Conservation (phyloP, 345 rosid genomes). For the Hevea brasiliensis region DNA sequence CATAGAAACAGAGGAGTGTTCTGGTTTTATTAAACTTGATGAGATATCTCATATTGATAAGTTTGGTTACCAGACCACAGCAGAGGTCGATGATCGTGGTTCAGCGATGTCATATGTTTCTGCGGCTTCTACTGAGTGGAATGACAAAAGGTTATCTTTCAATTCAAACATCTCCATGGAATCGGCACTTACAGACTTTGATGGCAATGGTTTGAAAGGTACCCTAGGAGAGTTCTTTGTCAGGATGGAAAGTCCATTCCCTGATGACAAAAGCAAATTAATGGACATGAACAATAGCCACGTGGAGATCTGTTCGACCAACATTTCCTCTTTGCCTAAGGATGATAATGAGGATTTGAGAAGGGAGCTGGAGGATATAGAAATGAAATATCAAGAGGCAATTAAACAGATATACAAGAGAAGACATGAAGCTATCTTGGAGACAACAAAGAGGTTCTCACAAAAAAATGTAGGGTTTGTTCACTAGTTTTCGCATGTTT, state of each 20-base stretch:
- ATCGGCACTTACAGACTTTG: conserved; percentile 19
- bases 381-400: conserved; percentile 12
- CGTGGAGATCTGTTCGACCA: neutral
- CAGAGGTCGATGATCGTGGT: conserved; percentile 26
- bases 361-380: conserved; percentile 16
- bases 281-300: neutral
- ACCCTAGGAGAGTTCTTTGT: neutral
- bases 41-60: conserved; percentile 18
- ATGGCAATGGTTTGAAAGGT: conserved; percentile 9
- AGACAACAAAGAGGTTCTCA: conserved; percentile 44
- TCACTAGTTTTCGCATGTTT: conserved; percentile 12
- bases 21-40: conserved; percentile 22
- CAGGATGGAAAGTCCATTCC: conserved; percentile 11
- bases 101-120: conserved; percentile 47
- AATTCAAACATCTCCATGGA: conserved; percentile 35
- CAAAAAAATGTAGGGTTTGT: conserved; percentile 34
- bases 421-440: conserved; percentile 23
- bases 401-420: conserved; percentile 9
- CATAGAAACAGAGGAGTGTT: conserved; percentile 15
- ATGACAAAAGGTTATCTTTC: conserved; percentile 28
- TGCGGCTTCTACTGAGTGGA: conserved; percentile 42
- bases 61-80: conserved; percentile 7
- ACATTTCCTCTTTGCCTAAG: neutral
- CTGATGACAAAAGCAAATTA: conserved; percentile 8
- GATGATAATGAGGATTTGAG: neutral